Evolutionary conservation across 495 filamentous ascomycete genomes (phyloP).

Genomic region (Aspergillus funiculosus): DNA sequence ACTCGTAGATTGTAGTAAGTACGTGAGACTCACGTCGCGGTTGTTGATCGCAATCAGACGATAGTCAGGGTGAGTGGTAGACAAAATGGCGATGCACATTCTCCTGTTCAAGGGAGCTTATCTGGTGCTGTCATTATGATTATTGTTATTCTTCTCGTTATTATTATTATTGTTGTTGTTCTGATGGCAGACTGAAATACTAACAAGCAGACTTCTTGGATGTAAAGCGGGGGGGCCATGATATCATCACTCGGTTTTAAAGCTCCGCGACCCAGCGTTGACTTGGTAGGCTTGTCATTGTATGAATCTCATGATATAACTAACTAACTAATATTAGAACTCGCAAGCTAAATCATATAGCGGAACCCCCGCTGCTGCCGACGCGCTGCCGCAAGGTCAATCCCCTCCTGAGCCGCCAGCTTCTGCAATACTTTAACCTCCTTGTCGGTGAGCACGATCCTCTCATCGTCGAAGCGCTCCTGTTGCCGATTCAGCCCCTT

Average conservation of each 20-base stretch:
- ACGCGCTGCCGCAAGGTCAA: conserved; percentile 42
- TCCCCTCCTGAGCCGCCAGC: conserved; percentile 45
- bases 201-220: no score
- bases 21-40: conserved; percentile 55
- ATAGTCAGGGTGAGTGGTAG: conserved; percentile 75
- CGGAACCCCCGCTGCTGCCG: conserved; percentile 46
- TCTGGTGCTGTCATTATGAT: neutral
- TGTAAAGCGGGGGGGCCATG: neutral
- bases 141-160: no score
- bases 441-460: conserved; percentile 35
- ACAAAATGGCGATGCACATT: conserved; percentile 81
- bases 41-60: conserved; percentile 76
- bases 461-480: conserved; percentile 41
- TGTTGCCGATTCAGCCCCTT: conserved; percentile 40
- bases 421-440: conserved; percentile 39
- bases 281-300: no score
- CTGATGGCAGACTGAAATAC: no score
- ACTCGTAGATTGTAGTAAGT: no score
- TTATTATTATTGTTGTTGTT: no score
- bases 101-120: neutral
- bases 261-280: no score
- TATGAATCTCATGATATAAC: no score
- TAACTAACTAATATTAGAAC: neutral
- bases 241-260: neutral
- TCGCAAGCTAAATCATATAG: conserved; percentile 26